Evolutionary conservation across 2,329 filamentous ascomycete species (phyloP), one percentile per base, ranked within the genome.

Genomic region (Ascochyta clinopodiicola): DNA sequence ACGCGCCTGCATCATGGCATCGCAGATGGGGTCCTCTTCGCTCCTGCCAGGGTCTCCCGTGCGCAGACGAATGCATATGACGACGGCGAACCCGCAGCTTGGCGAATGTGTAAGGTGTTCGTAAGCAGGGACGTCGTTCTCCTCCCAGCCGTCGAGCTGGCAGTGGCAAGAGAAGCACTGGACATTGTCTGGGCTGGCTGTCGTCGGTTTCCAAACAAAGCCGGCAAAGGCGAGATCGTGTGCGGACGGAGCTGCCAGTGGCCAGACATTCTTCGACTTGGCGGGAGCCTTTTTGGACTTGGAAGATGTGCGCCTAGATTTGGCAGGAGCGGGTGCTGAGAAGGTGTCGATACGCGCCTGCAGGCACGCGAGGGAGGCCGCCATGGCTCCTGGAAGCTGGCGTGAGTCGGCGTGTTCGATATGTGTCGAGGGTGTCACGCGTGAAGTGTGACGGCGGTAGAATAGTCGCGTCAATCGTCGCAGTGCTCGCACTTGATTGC

Each of bases 111-210:
- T 91, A 27, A 96, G 74, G 75, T 99, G 95, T 72, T 99, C 95
- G 44, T 83, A 82, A 4, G 96, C 80, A 0, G 95, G 91, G 57
- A 92, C 86, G 71, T 99, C 95, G 21, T 88, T 86, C 35, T 88
- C 83, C 68, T 98, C 94, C 95, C 95, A 99, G 56, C 92, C 93
- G 72, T 96, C 92, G 12, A 99, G 83, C 51, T 88, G 86, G 72
- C 91, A 90, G 59, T 86, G 81, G 78, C 95, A 99, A 34, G 92
- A 82, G 75, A 96, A 98, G 75, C 95, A 99, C 64, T 86, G 85
- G 43, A 91, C 91, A 75, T 98, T 98, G 75, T 99, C 95, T 34
- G 88, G 88, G 69, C 87, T 90, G 42, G 86, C 83, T 46, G 85
- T 81, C 13, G 85, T 86, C 2, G 95, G 94, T 57, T 88, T 85